Evolutionary conservation across 2,329 filamentous ascomycete genomes (phyloP).

Genomic region (Aspergillus chevalieri): DNA sequence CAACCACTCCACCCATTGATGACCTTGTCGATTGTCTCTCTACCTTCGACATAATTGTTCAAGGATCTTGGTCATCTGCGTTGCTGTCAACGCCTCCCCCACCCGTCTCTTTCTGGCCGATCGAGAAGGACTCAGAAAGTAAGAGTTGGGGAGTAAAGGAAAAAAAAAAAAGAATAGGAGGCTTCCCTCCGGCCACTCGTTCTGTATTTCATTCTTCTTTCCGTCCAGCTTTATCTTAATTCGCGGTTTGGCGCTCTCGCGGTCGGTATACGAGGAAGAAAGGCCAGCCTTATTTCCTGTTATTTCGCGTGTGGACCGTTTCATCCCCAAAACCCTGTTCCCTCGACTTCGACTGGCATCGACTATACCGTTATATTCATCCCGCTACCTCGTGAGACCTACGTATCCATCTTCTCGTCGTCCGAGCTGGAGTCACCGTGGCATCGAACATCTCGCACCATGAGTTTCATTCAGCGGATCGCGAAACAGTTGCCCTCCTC

Average conservation of each 20-base stretch:
- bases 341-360: not conserved
- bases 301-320: conserved; percentile 12
- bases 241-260: conserved; percentile 1
- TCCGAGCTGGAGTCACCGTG: conserved; percentile 7
- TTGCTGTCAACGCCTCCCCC: conserved; percentile 21
- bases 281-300: conserved; percentile 5
- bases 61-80: conserved; percentile 17
- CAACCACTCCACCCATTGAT: conserved; percentile 22
- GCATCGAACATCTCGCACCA: conserved; percentile 29
- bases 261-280: not conserved
- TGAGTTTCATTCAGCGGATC: conserved; percentile 51
- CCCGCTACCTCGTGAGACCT: not conserved
- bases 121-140: conserved; percentile 16
- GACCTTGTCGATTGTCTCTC: conserved; percentile 17
- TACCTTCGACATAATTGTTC: conserved; percentile 20
- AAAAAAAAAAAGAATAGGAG: conserved; percentile 28
- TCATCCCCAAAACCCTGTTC: not conserved
- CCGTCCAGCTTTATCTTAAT: conserved; percentile 15
- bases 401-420: conserved; percentile 4
- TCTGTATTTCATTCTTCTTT: conserved; percentile 22
- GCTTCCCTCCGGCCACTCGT: conserved; percentile 39
- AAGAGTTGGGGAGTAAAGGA: conserved; percentile 22
- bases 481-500: conserved; percentile 47
- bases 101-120: conserved; percentile 26
- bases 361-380: not conserved